phyloP scores from a whole-genome alignment of 1,284 basidiomycete genomes.

The Melampsora americana region DNA sequence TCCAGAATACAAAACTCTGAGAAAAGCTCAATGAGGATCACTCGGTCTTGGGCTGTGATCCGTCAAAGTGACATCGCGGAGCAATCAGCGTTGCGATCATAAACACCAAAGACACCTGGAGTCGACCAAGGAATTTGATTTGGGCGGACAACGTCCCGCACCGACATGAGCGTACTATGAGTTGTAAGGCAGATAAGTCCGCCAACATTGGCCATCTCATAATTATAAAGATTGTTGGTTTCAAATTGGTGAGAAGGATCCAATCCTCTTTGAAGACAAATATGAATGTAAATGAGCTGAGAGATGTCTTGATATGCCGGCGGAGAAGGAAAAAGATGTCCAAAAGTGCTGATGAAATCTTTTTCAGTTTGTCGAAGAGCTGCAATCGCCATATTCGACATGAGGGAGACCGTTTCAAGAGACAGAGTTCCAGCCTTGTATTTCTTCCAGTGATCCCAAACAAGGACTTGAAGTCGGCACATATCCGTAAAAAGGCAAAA shows the following conservation, averaged over 20 bases:
- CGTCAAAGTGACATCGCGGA: not conserved
- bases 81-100: not conserved
- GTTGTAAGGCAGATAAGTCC: not conserved
- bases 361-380: conserved; percentile 5
- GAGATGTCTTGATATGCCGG: no score
- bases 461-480: not conserved
- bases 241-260: not conserved
- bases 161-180: not conserved
- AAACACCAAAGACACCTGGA: no score
- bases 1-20: not conserved
- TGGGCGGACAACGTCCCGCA: not conserved
- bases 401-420: not conserved
- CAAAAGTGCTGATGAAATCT: conserved; percentile 4
- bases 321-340: not conserved
- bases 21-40: not conserved
- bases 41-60: not conserved
- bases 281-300: not conserved
- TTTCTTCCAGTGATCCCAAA: not conserved
- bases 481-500: conserved; percentile 5
- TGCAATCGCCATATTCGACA: not conserved
- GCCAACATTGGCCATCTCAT: conserved; percentile 2
- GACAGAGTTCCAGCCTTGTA: not conserved
- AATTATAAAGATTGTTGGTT: not conserved
- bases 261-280: not conserved
- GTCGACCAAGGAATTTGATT: not conserved